phyloP scores from a whole-genome alignment of 2,329 filamentous ascomycete genomes.

The Epichloe baconii region DNA sequence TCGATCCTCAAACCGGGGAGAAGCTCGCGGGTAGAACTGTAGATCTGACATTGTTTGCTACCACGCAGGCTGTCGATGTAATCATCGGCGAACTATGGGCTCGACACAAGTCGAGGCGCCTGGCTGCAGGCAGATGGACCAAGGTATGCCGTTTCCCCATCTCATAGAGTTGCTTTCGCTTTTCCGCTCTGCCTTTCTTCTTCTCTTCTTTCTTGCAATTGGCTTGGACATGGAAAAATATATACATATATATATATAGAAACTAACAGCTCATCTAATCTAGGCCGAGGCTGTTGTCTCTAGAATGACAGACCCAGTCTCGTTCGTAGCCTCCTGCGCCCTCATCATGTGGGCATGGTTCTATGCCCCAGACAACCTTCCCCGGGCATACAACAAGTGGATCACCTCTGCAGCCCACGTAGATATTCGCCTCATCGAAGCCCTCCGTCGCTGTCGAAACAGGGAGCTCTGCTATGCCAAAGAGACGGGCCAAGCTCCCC shows the following conservation, averaged over 20 bases:
- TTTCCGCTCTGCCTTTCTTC: background rate
- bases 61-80: slow-evolving; percentile 59
- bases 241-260: too few relatives aligned
- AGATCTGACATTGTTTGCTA: slow-evolving; percentile 70
- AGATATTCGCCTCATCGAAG: slow-evolving; percentile 60
- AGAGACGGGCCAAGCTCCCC: slow-evolving; percentile 55
- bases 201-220: background rate
- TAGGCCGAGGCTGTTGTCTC: slow-evolving; percentile 23
- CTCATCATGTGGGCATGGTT: slow-evolving; percentile 87
- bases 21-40: slow-evolving; percentile 56
- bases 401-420: slow-evolving; percentile 65
- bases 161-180: background rate
- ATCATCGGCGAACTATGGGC: slow-evolving; percentile 54
- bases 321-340: slow-evolving; percentile 61
- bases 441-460: slow-evolving; percentile 51
- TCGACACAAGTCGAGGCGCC: slow-evolving; percentile 30
- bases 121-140: slow-evolving; percentile 33
- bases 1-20: slow-evolving; percentile 6
- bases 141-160: slow-evolving; percentile 18
- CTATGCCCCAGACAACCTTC: slow-evolving; percentile 58
- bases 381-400: slow-evolving; percentile 66
- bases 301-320: slow-evolving; percentile 42
- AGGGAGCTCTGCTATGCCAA: slow-evolving; percentile 58
- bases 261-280: background rate
- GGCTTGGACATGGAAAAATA: too few relatives aligned